Base-by-base conservation (phyloP, 2,329 filamentous ascomycete species). In the Pyrenochaeta sp. region DNA sequence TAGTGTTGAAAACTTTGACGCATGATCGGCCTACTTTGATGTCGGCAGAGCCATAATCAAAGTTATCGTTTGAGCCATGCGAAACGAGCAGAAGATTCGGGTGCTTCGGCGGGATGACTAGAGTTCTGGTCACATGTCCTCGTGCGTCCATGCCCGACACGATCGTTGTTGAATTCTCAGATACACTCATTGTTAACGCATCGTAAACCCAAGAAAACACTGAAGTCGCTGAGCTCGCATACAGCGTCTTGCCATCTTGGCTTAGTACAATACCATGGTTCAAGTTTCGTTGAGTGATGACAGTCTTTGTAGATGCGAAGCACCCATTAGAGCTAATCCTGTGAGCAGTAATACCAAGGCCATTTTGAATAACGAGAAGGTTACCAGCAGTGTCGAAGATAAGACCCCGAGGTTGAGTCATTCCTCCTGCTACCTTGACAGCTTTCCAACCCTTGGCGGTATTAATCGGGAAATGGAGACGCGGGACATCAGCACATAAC, bases 1-100 rank as follows among this genome's bases (percentile, higher is more conserved):
- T 78, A 24, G 84, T 71, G 55, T 85, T 79, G 72, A 86, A 87
- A 36, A 84, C 84, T 59, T 87, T 88, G 66, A 92, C 82, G 68
- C 90, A 87, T 12, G 85, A 85, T 56, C 85, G 83, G 2, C 88
- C 90, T 0, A 81, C 83, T 7, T 72, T 73, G 39, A 84, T 72
- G 51, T 85, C 73, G 6, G 75, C 76, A 1, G 90, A 82, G 1
- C 77, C 44, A 58, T 72, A 65, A 71, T 92, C 90, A 44, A 89
- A 80, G 69, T 91, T 90, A 43, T 80, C 79, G 34, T 81, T 79
- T 58, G 85, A 89, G 27, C 90, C 89, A 55, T 88, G 84, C 7
- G 85, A 89, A n/a, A 92, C 83, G 44, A 92, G 71, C 2, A 92
- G 79, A 1, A 80, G 74, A 2, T 75, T 71, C 5, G 84, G 77